Base-by-base conservation (phyloP, 1,284 basidiomycete species). In the Tilletia walkeri region DNA sequence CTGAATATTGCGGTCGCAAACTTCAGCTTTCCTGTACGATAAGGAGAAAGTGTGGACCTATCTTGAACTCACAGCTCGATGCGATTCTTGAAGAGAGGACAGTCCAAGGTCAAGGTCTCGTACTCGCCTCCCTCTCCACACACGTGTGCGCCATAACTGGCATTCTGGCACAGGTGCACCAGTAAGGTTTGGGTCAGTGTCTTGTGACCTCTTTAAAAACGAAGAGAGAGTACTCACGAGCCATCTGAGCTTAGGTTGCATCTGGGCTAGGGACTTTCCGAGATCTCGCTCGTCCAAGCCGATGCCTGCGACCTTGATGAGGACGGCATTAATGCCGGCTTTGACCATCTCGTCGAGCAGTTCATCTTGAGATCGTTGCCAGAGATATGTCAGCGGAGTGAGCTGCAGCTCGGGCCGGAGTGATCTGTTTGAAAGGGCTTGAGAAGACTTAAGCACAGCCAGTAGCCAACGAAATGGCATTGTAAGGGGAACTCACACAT, bases 101-200 rank as follows among this genome's bases (percentile, higher is more conserved):
- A 92, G 78, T 98, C 93, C 24, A 95, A 85, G 0, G 95, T 96
- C 69, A 98, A 85, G 0, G 92, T 93, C 84, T 99, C 96, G 83
- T 98, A 99, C 86, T 99, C 96, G 1, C 96, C 96, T 2, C 96
- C 96, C 85, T 99, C 96, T 3, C 96, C 96, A 74, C 95, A 97
- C 0, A 96, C 88, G 84, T 99, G 96, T 0, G 92, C 90, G 0
- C 94, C 94, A 80, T 95, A 99, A 56, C 89, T 85, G 3, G 85
- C 80, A 82, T 95, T 91, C 92, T 94, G 75, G 3, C 20, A 7
- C 9, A 7, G 14, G 36, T 24, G 38, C 39, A 18, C 12, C 9
- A 56, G 48, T 56, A 39, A 63, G 14, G 41, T 14, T 45, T 30
- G 24, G 56, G 24, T 56, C 34, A 56, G 41, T 30, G 20, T 47